Base-by-base conservation (phyloP, 2,329 filamentous ascomycete species). In the Fusarium keratoplasticum region DNA sequence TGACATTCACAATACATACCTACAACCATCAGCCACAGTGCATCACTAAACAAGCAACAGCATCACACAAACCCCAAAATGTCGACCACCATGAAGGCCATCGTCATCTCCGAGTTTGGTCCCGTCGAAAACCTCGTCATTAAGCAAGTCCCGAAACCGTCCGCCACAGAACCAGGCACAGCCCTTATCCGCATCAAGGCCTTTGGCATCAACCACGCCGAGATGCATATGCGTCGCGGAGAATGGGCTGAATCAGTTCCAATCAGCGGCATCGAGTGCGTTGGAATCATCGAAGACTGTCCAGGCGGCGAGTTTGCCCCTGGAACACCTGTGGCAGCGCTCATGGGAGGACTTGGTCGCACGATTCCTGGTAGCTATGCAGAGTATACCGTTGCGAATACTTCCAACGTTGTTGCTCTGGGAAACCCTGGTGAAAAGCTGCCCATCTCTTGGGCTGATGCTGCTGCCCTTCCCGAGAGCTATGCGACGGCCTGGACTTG, bases 221-320 rank as follows among this genome's bases (percentile, higher is more conserved):
- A 70, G n/a, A 64, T 70, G 60, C 67, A 70, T 38, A 70, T 70
- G 67, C 67, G 67, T 9, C 64, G 64, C 2, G 67, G 67, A n/a
- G 64, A 70, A 61, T 70, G 67, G 67, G 67, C 64, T 3, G 67
- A 67, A 18, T 70, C 64, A 3, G 64, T 67, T n/a, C 67, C 67
- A 9, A 70, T 70, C 16, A 70, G 64, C 20, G 67, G 67, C 4
- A 67, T 70, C 16, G 67, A 70, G 47, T 70, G 67, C 13, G 67
- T 70, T 11, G 67, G 67, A 8, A 64, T 54, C 6, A 36, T 57
- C 6, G 20, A 57, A 7, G 54, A 38, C 1, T 57, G 54, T 38
- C 54, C 54, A 4, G 54, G 67, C 7, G 59, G 44, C 11, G 67
- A 70, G 47, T 25, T 70, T 25, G 5, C 64, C 13, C 22, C 33